A percentile compares a stretch with the other conserved stretches of the same genome.
Conservation (phyloP, 176 grass and related monocot species). For the Triticum monococcum region DNA sequence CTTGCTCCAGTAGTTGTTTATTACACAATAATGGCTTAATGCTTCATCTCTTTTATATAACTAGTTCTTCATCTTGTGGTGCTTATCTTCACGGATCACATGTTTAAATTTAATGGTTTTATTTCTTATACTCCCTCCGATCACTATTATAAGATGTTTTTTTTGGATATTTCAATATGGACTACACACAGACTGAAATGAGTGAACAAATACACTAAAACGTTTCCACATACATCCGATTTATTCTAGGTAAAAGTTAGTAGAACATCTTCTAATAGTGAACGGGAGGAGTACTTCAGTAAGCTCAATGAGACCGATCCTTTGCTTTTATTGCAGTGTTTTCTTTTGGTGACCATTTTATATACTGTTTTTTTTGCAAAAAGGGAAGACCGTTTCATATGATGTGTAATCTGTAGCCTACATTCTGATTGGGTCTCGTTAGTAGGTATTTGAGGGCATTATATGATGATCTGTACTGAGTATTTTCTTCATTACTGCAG, state of each 20-base stretch:
- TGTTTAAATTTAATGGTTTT: neutral
- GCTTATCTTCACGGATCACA: neutral
- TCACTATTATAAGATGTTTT: too few relatives aligned
- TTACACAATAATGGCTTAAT: neutral
- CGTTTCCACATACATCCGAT: too few relatives aligned
- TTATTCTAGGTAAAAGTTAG: too few relatives aligned
- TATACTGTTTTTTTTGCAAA: neutral
- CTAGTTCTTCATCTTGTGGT: neutral
- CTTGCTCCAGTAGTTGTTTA: neutral
- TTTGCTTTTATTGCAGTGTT: neutral
- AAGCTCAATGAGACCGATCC: neutral
- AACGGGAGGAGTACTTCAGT: neutral
- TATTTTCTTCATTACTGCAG: conserved; percentile 29
- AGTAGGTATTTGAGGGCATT: neutral
- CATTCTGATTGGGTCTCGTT: neutral
- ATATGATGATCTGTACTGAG: neutral
- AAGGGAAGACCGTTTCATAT: neutral
- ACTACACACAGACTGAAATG: too few relatives aligned
- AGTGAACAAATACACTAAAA: too few relatives aligned
- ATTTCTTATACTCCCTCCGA: neutral
- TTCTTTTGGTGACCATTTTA: neutral
- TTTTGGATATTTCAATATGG: too few relatives aligned
- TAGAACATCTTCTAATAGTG: too few relatives aligned
- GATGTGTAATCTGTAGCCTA: neutral
- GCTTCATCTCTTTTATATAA: neutral